Conservation (phyloP, 1,139 yeast species). For the Geotrichum citri-aurantii region DNA sequence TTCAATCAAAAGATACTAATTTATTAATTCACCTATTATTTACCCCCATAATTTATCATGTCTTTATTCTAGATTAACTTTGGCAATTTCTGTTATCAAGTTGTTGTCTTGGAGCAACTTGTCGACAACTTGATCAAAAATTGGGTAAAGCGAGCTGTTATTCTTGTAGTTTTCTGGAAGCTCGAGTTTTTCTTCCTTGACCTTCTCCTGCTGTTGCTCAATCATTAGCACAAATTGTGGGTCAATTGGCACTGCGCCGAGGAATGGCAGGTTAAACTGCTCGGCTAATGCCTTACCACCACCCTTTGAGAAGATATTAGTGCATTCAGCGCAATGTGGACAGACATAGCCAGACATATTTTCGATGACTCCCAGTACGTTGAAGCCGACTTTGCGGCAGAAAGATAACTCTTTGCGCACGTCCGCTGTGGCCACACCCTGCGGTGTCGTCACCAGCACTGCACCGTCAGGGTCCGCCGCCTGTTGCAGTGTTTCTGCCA, state of each 20-base stretch:
- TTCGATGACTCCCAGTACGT: conserved; percentile 80
- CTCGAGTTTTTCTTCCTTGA: background rate
- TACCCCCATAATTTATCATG: background rate
- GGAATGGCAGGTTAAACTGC: conserved; percentile 54
- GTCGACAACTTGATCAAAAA: conserved; percentile 48
- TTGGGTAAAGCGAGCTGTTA: conserved; percentile 38
- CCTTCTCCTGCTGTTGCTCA: conserved; percentile 41
- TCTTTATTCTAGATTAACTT: background rate
- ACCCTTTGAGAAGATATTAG: conserved; percentile 86
- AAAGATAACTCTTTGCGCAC: conserved; percentile 92
- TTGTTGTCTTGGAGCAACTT: conserved; percentile 24
- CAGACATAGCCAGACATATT: conserved; percentile 97
- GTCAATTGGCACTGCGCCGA: conserved; percentile 90
- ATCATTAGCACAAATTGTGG: conserved; percentile 83
- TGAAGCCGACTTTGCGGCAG: conserved; percentile 78
- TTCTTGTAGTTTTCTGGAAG: conserved; percentile 39
- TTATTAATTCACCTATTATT: background rate
- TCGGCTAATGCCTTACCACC: conserved; percentile 78
- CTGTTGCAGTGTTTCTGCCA: conserved; percentile 79
- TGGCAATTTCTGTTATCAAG: conserved; percentile 1
- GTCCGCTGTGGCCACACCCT: conserved; percentile 85
- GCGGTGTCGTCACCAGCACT: conserved; percentile 93
- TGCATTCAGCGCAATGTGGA: conserved; percentile 82
- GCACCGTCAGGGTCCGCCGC: conserved; percentile 85
- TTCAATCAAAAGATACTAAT: background rate